phyloP scores from a whole-genome alignment of 2,329 filamentous ascomycete genomes.

The Plenodomus biglobosus region DNA sequence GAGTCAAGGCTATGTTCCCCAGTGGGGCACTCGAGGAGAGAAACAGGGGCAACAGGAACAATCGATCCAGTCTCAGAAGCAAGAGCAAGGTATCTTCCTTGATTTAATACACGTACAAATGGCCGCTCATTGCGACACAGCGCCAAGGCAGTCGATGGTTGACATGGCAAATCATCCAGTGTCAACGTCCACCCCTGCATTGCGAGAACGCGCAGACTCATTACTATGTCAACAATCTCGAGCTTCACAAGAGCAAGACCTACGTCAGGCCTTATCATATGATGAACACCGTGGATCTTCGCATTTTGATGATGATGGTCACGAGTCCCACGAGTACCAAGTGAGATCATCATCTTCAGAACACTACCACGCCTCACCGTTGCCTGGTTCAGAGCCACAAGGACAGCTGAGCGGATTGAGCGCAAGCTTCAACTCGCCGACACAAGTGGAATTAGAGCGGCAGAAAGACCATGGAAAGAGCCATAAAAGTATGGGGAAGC shows the following conservation, averaged over 20 bases:
- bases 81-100: slow-evolving; percentile 6
- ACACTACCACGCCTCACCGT: slow-evolving; percentile 5
- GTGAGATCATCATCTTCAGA: slow-evolving; percentile 13
- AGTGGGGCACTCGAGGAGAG: slow-evolving; percentile 5
- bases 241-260: neutral
- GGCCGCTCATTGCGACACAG: slow-evolving; percentile 1
- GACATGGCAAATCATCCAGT: slow-evolving; percentile 4
- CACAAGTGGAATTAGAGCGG: slow-evolving; percentile 24
- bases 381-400: slow-evolving; percentile 6
- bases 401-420: slow-evolving; percentile 21
- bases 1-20: neutral
- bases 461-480: slow-evolving; percentile 14
- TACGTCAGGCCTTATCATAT: slow-evolving; percentile 2
- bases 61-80: slow-evolving; percentile 3
- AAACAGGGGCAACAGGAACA: slow-evolving; percentile 7
- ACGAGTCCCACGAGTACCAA: slow-evolving; percentile 7
- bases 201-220: slow-evolving; percentile 16
- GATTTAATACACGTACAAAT: neutral
- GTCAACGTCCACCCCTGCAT: slow-evolving; percentile 1
- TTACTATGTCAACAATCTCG: slow-evolving; percentile 7
- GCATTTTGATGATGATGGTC: neutral
- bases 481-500: slow-evolving; percentile 14
- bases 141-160: slow-evolving; percentile 4
- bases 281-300: slow-evolving; percentile 1
- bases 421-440: slow-evolving; percentile 34